phyloP scores from a whole-genome alignment of 2,329 filamentous ascomycete genomes.

The Scedosporium apiospermum region DNA sequence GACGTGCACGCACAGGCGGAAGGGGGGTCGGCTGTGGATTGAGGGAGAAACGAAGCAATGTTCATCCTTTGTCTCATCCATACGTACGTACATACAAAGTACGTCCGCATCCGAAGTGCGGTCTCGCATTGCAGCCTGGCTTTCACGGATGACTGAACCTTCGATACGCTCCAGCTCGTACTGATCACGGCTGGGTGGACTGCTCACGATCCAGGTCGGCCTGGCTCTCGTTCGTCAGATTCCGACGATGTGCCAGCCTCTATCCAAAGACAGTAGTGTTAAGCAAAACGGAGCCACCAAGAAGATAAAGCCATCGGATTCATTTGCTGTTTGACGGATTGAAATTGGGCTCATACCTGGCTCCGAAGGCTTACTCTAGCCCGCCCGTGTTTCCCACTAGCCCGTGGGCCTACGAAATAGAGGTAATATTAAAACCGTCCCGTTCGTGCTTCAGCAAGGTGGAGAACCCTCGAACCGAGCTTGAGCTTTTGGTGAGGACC shows the following conservation, averaged over 20 bases:
- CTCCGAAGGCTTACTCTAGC: not conserved
- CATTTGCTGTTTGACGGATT: not conserved
- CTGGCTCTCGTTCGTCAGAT: not conserved
- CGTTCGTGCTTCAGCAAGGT: not conserved
- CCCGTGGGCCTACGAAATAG: too few relatives aligned
- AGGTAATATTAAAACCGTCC: not conserved
- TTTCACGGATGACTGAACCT: not conserved
- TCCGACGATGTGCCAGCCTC: not conserved
- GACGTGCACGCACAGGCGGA: not conserved
- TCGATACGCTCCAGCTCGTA: not conserved
- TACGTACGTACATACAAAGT: not conserved
- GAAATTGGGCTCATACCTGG: not conserved
- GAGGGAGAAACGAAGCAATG: not conserved
- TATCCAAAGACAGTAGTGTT: not conserved
- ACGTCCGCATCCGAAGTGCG: not conserved
- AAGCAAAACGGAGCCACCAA: not conserved
- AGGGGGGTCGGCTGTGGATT: not conserved
- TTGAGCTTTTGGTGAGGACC: not conserved
- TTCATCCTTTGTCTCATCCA: slow-evolving; percentile 7
- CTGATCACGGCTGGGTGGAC: not conserved
- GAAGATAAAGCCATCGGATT: not conserved
- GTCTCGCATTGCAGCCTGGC: not conserved
- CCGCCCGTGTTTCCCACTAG: too few relatives aligned
- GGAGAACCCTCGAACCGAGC: not conserved
- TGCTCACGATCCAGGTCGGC: not conserved